These are phyloP conservation scores for Amoebophrya sp. DNA, from an alignment of 169 alveolate species.

Conservation along the genomic window DNA sequence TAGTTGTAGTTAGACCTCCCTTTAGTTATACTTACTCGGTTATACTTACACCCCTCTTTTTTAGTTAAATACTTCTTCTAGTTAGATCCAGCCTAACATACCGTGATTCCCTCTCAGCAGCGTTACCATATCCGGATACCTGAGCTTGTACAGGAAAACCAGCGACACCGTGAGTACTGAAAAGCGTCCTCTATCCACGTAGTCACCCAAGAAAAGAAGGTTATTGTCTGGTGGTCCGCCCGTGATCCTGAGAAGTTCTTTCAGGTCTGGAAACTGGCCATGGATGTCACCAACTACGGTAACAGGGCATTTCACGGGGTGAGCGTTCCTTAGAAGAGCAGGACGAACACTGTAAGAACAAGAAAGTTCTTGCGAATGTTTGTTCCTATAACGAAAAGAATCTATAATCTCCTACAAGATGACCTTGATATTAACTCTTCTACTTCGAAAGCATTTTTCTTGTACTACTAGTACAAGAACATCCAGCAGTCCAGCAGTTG, in stretches of 20 bases:
- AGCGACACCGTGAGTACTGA: conserved; percentile 94
- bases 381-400: not conserved
- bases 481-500: not conserved
- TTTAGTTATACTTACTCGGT: no score
- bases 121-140: conserved; percentile 64
- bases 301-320: conserved; percentile 79
- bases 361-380: conserved; percentile 38
- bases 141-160: conserved; percentile 83
- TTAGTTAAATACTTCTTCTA: no score
- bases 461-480: not conserved
- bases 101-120: conserved; percentile 89
- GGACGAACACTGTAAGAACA: conserved; percentile 67
- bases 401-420: not conserved
- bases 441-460: not conserved
- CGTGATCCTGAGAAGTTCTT: conserved; percentile 80
- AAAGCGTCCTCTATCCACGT: conserved; percentile 96
- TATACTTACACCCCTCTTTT: no score
- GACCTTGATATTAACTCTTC: not conserved
- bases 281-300: conserved; percentile 95
- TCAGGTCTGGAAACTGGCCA: conserved; percentile 92
- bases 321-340: conserved; percentile 74
- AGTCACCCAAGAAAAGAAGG: conserved; percentile 91
- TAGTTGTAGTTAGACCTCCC: no score
- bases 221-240: not conserved
- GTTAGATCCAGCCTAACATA: no score